These are phyloP conservation scores for Linanthus parryae DNA, from an alignment of 148 eudicot genomes.

Conservation along the genomic window DNA sequence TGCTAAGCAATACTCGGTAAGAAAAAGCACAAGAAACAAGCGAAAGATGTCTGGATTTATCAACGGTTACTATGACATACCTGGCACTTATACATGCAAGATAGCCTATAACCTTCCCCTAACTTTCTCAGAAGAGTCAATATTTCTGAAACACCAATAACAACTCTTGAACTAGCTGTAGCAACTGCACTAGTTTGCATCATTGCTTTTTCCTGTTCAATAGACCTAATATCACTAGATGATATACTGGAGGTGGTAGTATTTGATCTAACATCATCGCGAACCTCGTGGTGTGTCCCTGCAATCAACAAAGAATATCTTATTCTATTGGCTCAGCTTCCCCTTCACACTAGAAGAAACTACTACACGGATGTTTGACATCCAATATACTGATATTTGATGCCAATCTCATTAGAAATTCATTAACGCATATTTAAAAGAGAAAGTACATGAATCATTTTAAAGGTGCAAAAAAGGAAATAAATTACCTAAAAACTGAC, in stretches of 20 bases:
- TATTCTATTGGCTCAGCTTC: too few species aligned
- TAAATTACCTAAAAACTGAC: too few species aligned
- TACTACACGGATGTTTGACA: too few species aligned
- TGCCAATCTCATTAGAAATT: too few species aligned
- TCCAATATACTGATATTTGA: too few species aligned
- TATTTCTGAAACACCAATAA: constrained; percentile 63
- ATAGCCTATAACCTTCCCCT: constrained; percentile 91
- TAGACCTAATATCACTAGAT: constrained; percentile 49
- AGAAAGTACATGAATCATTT: too few species aligned
- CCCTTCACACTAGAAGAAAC: too few species aligned
- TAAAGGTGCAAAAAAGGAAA: too few species aligned
- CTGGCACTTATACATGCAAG: constrained; percentile 82
- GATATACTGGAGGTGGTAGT: constrained; percentile 40
- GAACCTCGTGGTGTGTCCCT: constrained; percentile 56
- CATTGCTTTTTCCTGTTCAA: constrained; percentile 51
- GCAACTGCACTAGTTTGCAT: constrained; percentile 25
- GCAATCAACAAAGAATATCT: constrained; percentile 11
- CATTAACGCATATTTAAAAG: too few species aligned
- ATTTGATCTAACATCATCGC: constrained; percentile 53
- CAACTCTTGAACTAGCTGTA: constrained; percentile 44
- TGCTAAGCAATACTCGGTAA: constrained; percentile 19
- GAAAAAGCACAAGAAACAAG: too few species aligned
- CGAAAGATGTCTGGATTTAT: too few species aligned
- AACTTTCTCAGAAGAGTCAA: constrained; percentile 59
- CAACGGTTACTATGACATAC: constrained; percentile 32